Evolutionary conservation across 768 basidiomycete genomes (phyloP).

Genomic region (Leccinum barrowsii): DNA sequence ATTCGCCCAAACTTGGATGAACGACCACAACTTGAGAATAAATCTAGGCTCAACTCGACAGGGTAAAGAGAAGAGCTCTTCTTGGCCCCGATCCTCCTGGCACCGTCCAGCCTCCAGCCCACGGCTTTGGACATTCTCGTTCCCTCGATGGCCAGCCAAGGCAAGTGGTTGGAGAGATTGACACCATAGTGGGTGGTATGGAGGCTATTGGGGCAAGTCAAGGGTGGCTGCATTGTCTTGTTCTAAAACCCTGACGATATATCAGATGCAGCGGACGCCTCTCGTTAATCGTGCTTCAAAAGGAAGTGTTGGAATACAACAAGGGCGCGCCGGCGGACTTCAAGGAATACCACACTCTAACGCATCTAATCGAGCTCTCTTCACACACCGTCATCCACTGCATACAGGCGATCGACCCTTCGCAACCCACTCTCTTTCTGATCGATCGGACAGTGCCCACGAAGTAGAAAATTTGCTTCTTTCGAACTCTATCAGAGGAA

Average conservation of each 20-base stretch:
- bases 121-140: conserved; percentile 15
- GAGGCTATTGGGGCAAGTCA: conserved; percentile 54
- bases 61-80: conserved; percentile 76
- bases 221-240: background rate
- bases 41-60: conserved; percentile 68
- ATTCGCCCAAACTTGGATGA: background rate
- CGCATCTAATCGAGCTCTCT: conserved; percentile 18
- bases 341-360: conserved; percentile 25
- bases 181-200: conserved; percentile 61
- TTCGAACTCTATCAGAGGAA: conserved; percentile 21
- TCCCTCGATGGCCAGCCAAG: conserved; percentile 19
- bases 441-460: conserved; percentile 62
- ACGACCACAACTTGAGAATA: background rate
- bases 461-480: conserved; percentile 70
- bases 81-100: conserved; percentile 42
- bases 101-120: conserved; percentile 14
- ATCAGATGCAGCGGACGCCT: conserved; percentile 69
- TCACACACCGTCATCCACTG: conserved; percentile 43
- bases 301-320: conserved; percentile 31
- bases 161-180: conserved; percentile 30
- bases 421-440: conserved; percentile 45
- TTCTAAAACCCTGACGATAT: conserved; percentile 4
- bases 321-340: conserved; percentile 32
- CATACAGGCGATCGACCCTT: conserved; percentile 39
- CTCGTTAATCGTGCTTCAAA: conserved; percentile 47